phyloP scores from a whole-genome alignment of 78 protist species.

The Dictyostelium capitatum region DNA sequence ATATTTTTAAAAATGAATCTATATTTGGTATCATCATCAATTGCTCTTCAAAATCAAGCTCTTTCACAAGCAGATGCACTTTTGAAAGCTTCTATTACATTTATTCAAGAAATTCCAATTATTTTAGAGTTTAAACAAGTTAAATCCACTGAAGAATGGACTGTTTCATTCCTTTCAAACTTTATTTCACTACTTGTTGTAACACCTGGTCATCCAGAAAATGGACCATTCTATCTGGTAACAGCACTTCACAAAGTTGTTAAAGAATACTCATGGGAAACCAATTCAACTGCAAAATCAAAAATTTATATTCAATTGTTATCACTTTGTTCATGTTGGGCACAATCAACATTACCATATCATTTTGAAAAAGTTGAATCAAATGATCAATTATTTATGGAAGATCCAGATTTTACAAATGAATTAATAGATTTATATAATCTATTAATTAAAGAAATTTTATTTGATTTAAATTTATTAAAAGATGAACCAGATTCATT shows the following conservation, averaged over 20 bases:
- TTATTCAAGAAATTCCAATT: constrained; percentile 84
- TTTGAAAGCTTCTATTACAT: constrained; percentile 84
- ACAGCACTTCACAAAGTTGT: constrained; percentile 85
- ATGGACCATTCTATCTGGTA: constrained; percentile 87
- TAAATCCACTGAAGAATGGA: constrained; percentile 71
- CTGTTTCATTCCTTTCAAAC: constrained; percentile 32
- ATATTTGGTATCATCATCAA: constrained; percentile 52
- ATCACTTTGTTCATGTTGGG: constrained; percentile 56
- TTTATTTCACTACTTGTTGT: constrained; percentile 77
- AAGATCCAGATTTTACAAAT: constrained; percentile 65
- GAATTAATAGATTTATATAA: constrained; percentile 64
- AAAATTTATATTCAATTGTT: constrained; percentile 48
- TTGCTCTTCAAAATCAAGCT: constrained; percentile 85
- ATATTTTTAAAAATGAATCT: constrained; percentile 75
- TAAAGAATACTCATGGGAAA: constrained; percentile 77
- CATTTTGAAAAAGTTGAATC: constrained; percentile 77
- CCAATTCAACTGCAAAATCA: constrained; percentile 44
- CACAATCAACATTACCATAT: constrained; percentile 69
- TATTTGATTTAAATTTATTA: constrained; percentile 45
- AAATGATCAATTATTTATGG: constrained; percentile 65
- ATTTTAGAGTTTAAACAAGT: constrained; percentile 49
- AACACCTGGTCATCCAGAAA: constrained; percentile 94
- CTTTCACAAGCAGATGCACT: constrained; percentile 93
- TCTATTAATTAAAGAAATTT: constrained; percentile 44
- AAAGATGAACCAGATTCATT: constrained; percentile 77